Percentiles rank a stretch among this genome's conserved stretches.
Conservation (phyloP, 2,329 filamentous ascomycete genomes). For the Clonostachys solani region DNA sequence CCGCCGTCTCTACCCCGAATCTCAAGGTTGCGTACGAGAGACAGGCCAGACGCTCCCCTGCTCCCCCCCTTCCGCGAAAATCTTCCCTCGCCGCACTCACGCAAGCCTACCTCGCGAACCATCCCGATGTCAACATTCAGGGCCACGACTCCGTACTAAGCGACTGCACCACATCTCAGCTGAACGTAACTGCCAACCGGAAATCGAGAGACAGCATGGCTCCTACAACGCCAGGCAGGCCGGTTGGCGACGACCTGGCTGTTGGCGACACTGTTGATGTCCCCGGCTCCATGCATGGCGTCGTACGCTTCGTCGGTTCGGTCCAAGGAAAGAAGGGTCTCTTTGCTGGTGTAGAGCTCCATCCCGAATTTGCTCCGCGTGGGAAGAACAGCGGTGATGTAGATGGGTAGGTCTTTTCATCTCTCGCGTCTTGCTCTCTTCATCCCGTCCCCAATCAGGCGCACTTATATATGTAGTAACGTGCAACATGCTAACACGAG, state of each 20-base stretch:
- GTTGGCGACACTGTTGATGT: conserved; percentile 87
- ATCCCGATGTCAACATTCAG: conserved; percentile 62
- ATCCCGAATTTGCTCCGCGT: conserved; percentile 70
- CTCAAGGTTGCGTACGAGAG: conserved; percentile 46
- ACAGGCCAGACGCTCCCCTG: conserved; percentile 31
- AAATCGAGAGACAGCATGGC: conserved; percentile 36
- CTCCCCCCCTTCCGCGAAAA: conserved; percentile 52
- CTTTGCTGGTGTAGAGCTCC: conserved; percentile 90
- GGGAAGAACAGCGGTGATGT: conserved; percentile 98
- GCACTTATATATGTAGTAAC: background rate
- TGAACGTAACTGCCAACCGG: background rate
- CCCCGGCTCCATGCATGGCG: conserved; percentile 87
- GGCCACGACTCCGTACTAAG: conserved; percentile 53
- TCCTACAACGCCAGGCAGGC: conserved; percentile 48
- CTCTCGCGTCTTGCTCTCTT: background rate
- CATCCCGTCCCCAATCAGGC: background rate
- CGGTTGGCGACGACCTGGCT: conserved; percentile 47
- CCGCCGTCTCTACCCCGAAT: conserved; percentile 55
- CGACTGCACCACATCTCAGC: conserved; percentile 16
- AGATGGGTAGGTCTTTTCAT: conserved; percentile 65
- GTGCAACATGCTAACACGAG: conserved; percentile 1
- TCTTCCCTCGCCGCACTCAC: conserved; percentile 68
- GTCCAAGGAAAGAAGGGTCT: conserved; percentile 86
- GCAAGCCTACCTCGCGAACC: conserved; percentile 55
- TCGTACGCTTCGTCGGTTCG: conserved; percentile 80